Conservation (phyloP, 2,329 filamentous ascomycete species). For the Chrysoporthe austroafricana region DNA sequence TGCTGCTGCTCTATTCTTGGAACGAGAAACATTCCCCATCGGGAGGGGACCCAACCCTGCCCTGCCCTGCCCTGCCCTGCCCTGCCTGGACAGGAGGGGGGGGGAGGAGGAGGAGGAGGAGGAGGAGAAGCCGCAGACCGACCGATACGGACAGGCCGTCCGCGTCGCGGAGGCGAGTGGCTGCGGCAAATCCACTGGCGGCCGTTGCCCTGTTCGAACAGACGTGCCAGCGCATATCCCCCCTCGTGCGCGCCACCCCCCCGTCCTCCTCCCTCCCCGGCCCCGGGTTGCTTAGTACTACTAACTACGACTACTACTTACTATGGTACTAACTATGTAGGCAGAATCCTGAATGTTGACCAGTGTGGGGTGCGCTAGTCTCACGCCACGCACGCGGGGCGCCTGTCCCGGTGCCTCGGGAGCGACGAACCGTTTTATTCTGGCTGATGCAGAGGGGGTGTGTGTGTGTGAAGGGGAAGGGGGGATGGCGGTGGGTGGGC, state of each 20-base stretch:
- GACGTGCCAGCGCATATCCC: slow-evolving; percentile 15
- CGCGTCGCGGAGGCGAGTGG: background rate
- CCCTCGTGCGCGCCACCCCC: slow-evolving; percentile 1
- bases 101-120: too few species aligned
- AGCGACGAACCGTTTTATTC: slow-evolving; percentile 12
- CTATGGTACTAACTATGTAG: background rate
- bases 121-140: background rate
- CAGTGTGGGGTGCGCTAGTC: slow-evolving; percentile 21
- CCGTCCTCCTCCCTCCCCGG: background rate
- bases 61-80: background rate
- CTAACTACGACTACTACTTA: background rate
- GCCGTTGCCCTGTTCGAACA: slow-evolving; percentile 11
- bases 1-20: slow-evolving; percentile 14
- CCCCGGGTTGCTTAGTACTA: background rate
- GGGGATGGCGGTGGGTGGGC: too few species aligned
- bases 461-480: background rate
- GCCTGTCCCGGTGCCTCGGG: slow-evolving; percentile 3
- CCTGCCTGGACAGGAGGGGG: too few species aligned
- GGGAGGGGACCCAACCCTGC: background rate
- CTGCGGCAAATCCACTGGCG: slow-evolving; percentile 22
- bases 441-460: slow-evolving; percentile 11
- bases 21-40: background rate
- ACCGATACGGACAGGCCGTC: background rate
- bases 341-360: slow-evolving; percentile 7
- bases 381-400: slow-evolving; percentile 4